Conservation (phyloP, 768 basidiomycete genomes). For the Russula vinacea region DNA sequence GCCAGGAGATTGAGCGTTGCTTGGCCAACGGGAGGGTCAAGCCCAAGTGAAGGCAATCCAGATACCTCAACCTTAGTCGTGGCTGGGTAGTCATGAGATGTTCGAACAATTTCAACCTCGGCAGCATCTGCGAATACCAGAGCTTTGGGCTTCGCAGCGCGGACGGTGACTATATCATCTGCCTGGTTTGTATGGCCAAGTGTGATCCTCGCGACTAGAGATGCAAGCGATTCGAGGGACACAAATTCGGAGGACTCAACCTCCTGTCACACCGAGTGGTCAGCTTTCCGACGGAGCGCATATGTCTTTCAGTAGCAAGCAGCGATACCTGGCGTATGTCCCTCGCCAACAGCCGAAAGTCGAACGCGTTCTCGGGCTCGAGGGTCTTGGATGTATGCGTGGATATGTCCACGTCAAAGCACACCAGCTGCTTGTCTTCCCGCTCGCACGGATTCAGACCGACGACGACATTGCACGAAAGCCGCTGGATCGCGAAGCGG, state of each 20-base stretch:
- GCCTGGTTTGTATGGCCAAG: conserved; percentile 37
- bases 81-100: conserved; percentile 39
- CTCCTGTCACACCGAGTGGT: conserved; percentile 5
- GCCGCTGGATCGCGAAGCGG: conserved; percentile 37
- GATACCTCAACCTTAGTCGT: background rate
- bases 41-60: conserved; percentile 10
- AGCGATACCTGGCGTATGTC: conserved; percentile 38
- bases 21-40: conserved; percentile 10
- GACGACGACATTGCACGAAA: conserved; percentile 55
- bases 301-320: background rate
- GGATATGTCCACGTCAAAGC: conserved; percentile 47
- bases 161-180: conserved; percentile 44
- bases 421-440: conserved; percentile 57
- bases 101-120: conserved; percentile 57
- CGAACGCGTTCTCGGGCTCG: conserved; percentile 32
- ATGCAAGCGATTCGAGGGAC: conserved; percentile 76
- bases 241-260: conserved; percentile 45
- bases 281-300: background rate
- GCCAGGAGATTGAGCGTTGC: conserved; percentile 1
- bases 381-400: conserved; percentile 4
- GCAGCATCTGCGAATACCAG: conserved; percentile 64
- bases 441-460: conserved; percentile 71
- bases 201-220: conserved; percentile 59
- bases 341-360: conserved; percentile 44
- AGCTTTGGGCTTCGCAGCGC: conserved; percentile 70